Evolutionary conservation across 495 filamentous ascomycete species (phyloP), one percentile per base, ranked within the genome.

Genomic region (Penicillium verhagenii): DNA sequence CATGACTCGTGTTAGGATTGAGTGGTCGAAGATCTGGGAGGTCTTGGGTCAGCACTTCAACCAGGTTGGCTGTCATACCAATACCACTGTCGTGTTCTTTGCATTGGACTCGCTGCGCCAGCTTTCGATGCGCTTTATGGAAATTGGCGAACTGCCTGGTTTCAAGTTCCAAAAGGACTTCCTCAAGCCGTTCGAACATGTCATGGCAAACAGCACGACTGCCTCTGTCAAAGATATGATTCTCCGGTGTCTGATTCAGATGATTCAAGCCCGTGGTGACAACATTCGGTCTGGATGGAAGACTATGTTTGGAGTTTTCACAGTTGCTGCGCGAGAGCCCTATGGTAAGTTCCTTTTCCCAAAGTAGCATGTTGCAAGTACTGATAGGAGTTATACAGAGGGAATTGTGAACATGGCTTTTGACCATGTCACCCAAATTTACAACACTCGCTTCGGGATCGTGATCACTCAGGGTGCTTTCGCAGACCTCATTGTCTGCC

Each of bases 121-220:
- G 68, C 77, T 99, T 35, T 96, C 92, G 0, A 97, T 97, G 92
- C 86, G 90, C 2, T 99, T 97, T 72, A 89, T 99, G 86, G 95
- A 99, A 72, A 90, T 97, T 55, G 95, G 96, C 58, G 94, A 99
- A 67, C 72, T 99, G 56, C 89, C 94, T 0, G 95, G 96, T 59
- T 99, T 99, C 84, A 97, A 97, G 68, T 99, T 99, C 67, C 94
- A 99, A 62, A 99, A 99, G 67, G 94, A 99, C 62, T 97, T 99
- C 72, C 79, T 97, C 24, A 97, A 96, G 69, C 94, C 94, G 0
- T 99, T 99, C 57, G 92, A 97, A 72, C 90, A 97, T 70, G 90
- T 99, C 61, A 96, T 97, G 78, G 83, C 86, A 26, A 97, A 97
- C 72, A 93, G 91, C 53, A 89, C 71, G 52, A 86, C 91, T 46